Evolutionary conservation across 2,329 filamentous ascomycete genomes (phyloP).

Genomic region (Aspergillus novofumigatus): DNA sequence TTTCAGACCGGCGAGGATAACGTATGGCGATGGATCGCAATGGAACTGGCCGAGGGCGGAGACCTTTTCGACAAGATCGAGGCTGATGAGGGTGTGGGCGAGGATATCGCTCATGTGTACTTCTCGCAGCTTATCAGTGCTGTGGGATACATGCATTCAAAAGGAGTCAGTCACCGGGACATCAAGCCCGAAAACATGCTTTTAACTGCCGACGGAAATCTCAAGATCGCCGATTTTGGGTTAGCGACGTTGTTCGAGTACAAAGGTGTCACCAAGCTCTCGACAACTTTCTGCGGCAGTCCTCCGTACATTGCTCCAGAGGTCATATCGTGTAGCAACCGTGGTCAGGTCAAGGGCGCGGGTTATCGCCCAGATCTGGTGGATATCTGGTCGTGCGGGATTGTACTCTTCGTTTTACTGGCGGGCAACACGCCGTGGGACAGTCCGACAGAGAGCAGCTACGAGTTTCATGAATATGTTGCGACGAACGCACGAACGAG

Average conservation of each 20-base stretch:
- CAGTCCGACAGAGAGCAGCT: conserved; percentile 77
- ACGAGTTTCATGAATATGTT: conserved; percentile 86
- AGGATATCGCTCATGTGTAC: conserved; percentile 95
- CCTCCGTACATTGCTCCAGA: conserved; percentile 97
- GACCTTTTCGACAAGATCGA: conserved; percentile 99
- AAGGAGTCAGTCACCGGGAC: conserved; percentile 88
- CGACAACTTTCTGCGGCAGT: conserved; percentile 87
- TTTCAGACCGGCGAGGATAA: conserved; percentile 81
- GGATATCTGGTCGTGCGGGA: conserved; percentile 96
- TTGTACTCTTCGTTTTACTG: conserved; percentile 93
- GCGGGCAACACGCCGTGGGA: conserved; percentile 99
- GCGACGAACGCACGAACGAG: conserved; percentile 73
- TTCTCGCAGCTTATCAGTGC: conserved; percentile 88
- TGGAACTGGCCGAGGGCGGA: conserved; percentile 93
- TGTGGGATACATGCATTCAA: conserved; percentile 92
- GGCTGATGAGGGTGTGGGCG: conserved; percentile 87
- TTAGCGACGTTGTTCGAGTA: conserved; percentile 91
- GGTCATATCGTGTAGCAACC: conserved; percentile 58
- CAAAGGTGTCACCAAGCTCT: conserved; percentile 75
- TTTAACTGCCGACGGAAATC: conserved; percentile 73
- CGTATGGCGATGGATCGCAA: conserved; percentile 93
- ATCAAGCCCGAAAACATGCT: conserved; percentile 95
- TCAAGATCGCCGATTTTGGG: conserved; percentile 96
- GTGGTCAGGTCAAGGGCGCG: conserved; percentile 44
- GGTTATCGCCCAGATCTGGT: conserved; percentile 66